Base-by-base conservation (phyloP, 1,139 yeast genomes). In the Pichia sp. region DNA sequence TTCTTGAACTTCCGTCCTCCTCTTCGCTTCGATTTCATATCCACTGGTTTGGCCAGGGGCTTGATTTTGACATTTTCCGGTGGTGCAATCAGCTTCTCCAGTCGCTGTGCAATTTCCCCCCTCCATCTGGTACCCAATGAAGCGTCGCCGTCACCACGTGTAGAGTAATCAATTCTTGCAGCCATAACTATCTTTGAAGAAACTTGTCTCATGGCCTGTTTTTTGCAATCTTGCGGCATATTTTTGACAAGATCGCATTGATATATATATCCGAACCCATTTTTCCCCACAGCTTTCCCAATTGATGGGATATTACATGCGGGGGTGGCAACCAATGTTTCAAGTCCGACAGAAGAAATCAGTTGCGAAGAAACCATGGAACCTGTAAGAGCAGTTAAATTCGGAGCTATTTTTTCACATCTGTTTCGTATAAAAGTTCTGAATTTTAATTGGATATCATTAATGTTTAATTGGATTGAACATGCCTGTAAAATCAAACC, bases 1-100 rank as follows among this genome's bases (percentile, higher is more conserved):
- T 87, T 87, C 42, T 95, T 70, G 52, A 84, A 73, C 49, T 90
- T 68, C 52, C 79, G 69, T 1, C 99, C 99, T 2, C 95, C 97
- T 55, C 99, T 72, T 55, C 82, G 84, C 64, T 85, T 85, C 4
- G 92, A 80, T 41, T 81, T 78, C 46, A 72, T 73, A 48, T 90
- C 97, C 37, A 76, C 71, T 0, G 98, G 98, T 1, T 81, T 71
- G 0, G 97, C 94, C 40, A 92, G 66, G 0, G 97, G 95, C 55
- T 85, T 87, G 4, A 77, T 73, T 0, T 75, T 77, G 26, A 71
- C 67, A 29, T 73, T 72, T 33, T 81, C 85, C 1, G 97, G 96
- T 0, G 97, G 94, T 11, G 82, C 79, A 32, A 79, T 71, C 34
- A 87, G 64, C 57, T 86, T 86, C 44, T 81, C 87, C 6, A 92